A percentile compares a stretch with the other conserved stretches of the same genome.
phyloP scores from a whole-genome alignment of 257 asterid species.

The Nicotiana obtusifolia region DNA sequence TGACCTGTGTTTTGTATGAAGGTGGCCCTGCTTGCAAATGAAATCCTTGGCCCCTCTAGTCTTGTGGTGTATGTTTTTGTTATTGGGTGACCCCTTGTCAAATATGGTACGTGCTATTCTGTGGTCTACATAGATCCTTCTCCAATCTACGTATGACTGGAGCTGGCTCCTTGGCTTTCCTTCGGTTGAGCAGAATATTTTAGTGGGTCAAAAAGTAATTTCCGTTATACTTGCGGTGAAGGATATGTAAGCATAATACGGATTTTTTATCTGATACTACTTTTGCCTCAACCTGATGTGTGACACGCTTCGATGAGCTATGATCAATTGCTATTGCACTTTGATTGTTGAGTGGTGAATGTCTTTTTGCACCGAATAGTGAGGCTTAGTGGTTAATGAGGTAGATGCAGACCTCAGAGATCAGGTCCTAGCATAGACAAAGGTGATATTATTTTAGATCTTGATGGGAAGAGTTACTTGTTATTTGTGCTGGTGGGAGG shows the following conservation, averaged over 20 bases:
- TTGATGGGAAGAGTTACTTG: no score
- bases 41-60: background rate
- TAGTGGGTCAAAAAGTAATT: background rate
- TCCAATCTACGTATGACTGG: background rate
- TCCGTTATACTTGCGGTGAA: background rate
- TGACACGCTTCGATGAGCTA: background rate
- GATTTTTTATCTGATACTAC: no score
- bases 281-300: background rate
- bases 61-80: background rate
- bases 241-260: background rate
- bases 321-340: background rate
- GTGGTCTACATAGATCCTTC: background rate
- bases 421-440: background rate
- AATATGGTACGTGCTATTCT: background rate
- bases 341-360: background rate
- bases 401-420: background rate
- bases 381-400: background rate
- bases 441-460: no score
- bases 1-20: background rate
- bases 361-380: background rate
- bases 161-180: background rate
- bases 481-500: background rate
- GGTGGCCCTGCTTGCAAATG: background rate
- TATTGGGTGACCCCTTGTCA: background rate
- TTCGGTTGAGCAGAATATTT: background rate